Conservation (phyloP, 768 basidiomycete species). For the Suillus lakei region DNA sequence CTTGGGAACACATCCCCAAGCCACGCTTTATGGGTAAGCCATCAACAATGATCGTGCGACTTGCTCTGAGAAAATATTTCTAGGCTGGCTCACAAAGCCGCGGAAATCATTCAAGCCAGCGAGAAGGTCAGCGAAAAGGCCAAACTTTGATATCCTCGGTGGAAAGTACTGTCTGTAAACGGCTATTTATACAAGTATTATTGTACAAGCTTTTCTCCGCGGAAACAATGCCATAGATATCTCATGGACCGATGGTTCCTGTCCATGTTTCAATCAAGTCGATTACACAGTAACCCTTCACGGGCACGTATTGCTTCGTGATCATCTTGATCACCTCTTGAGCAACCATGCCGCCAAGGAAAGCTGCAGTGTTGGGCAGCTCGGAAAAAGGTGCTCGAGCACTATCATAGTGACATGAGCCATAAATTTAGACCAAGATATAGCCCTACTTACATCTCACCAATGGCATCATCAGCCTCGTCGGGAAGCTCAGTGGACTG, state of each 20-base stretch:
- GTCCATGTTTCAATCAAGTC: constrained; percentile 87
- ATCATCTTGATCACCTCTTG: constrained; percentile 98
- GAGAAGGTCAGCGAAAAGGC: background rate
- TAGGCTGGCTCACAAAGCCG: constrained; percentile 14
- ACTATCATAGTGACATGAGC: constrained; percentile 41
- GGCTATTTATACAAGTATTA: background rate
- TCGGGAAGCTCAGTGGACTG: constrained; percentile 54
- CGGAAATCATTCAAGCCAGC: constrained; percentile 11
- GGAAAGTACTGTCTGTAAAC: background rate
- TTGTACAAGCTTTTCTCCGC: background rate
- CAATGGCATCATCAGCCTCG: constrained; percentile 61
- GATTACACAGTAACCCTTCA: constrained; percentile 82
- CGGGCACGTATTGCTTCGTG: constrained; percentile 93
- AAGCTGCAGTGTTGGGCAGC: constrained; percentile 91
- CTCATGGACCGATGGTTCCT: constrained; percentile 47
- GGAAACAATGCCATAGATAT: background rate
- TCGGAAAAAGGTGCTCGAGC: constrained; percentile 82
- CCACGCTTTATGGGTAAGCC: constrained; percentile 22
- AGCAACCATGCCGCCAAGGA: constrained; percentile 91
- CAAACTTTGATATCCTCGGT: background rate
- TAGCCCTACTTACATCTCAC: constrained; percentile 71
- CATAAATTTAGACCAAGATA: background rate
- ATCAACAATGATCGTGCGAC: background rate
- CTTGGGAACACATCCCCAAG: constrained; percentile 23
- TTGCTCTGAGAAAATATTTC: background rate